These are phyloP conservation scores for Choiromyces venosus DNA, from an alignment of 495 filamentous ascomycete species.

Conservation along the genomic window DNA sequence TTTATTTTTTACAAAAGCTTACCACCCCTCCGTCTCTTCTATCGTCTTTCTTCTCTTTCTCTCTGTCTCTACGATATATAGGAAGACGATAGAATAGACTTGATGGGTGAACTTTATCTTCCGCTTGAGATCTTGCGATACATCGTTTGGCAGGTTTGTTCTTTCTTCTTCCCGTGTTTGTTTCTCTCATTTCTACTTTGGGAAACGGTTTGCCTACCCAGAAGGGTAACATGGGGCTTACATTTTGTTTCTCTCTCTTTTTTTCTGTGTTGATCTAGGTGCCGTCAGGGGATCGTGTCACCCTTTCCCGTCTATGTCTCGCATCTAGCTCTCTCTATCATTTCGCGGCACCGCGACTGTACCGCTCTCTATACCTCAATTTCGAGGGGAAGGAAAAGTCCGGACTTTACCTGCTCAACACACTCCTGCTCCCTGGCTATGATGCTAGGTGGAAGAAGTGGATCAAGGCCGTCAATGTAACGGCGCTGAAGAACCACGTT, in stretches of 20 bases:
- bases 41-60: neutral
- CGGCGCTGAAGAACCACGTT: too few species aligned
- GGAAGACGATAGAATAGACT: neutral
- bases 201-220: neutral
- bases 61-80: neutral
- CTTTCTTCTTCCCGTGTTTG: neutral
- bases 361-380: slow-evolving; percentile 6
- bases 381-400: neutral
- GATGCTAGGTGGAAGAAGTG: slow-evolving; percentile 9
- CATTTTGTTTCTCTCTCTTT: neutral
- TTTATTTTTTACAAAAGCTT: neutral
- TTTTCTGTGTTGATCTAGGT: neutral
- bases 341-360: slow-evolving; percentile 14
- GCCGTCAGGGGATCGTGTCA: neutral
- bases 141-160: slow-evolving; percentile 1
- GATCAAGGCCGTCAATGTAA: slow-evolving; percentile 7
- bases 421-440: slow-evolving; percentile 1
- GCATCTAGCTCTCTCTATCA: slow-evolving; percentile 10
- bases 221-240: neutral
- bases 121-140: neutral
- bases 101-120: slow-evolving; percentile 1
- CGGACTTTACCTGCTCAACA: neutral
- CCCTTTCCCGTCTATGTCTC: slow-evolving; percentile 16
- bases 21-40: neutral
- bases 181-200: neutral